Evolutionary conservation across 148 eudicot genomes (phyloP).

Genomic region (Hydrangea macrophylla): DNA sequence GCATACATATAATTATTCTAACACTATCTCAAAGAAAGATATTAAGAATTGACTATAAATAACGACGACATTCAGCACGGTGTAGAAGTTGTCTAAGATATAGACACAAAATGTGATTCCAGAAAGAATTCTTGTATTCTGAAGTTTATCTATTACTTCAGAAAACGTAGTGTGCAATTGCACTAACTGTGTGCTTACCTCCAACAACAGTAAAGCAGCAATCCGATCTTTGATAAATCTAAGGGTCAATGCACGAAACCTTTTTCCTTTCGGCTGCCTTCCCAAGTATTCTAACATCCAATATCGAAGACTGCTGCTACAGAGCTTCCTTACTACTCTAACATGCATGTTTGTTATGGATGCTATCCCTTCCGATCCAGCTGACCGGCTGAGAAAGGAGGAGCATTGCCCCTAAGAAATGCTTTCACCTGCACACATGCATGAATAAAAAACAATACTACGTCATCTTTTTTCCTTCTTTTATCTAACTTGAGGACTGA

Average conservation of each 20-base stretch:
- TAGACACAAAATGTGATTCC: too few species aligned
- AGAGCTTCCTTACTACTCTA: conserved; percentile 60
- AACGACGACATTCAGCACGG: too few species aligned
- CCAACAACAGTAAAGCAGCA: conserved; percentile 78
- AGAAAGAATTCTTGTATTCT: too few species aligned
- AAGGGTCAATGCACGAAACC: conserved; percentile 74
- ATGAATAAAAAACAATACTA: not conserved
- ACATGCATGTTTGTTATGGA: conserved; percentile 62
- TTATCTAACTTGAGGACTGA: not conserved
- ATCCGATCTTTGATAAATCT: conserved; percentile 84
- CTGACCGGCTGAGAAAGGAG: conserved; percentile 79
- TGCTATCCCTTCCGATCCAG: conserved; percentile 85
- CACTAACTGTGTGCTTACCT: conserved; percentile 44
- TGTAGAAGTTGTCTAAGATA: not conserved
- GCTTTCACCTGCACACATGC: conserved; percentile 74
- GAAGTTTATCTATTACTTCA: not conserved
- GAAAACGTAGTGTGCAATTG: not conserved
- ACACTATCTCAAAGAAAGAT: not conserved
- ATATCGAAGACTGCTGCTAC: conserved; percentile 71
- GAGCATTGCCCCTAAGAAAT: conserved; percentile 73
- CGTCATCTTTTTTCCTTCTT: not conserved
- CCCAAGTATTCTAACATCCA: conserved; percentile 87
- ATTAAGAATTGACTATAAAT: not conserved
- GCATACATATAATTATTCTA: too few species aligned
- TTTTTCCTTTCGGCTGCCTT: conserved; percentile 68